Percentiles rank a stretch among this genome's conserved stretches.
phyloP scores from a whole-genome alignment of 2,329 filamentous ascomycete genomes.

The Neofusicoccum parvum region DNA sequence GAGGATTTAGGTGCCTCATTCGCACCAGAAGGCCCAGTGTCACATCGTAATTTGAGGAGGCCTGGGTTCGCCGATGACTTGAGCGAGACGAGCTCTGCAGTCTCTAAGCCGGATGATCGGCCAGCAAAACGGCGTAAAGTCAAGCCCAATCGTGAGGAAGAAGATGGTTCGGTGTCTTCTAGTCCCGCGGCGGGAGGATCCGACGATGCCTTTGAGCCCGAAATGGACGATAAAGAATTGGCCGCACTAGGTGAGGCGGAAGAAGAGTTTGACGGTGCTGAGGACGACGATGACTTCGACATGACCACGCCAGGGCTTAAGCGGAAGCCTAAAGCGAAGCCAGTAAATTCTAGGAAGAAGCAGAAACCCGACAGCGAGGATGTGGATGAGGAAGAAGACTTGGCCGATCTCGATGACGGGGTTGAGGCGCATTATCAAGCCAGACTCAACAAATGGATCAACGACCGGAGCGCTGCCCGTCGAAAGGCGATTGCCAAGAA shows the following conservation, averaged over 20 bases:
- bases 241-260: conserved; percentile 43
- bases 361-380: conserved; percentile 26
- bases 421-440: conserved; percentile 79
- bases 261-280: conserved; percentile 35
- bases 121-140: conserved; percentile 37
- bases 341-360: conserved; percentile 27
- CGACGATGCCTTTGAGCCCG: conserved; percentile 46
- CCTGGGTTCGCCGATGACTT: conserved; percentile 47
- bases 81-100: not conserved
- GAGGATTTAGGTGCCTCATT: conserved; percentile 39
- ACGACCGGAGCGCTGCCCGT: conserved; percentile 63
- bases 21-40: conserved; percentile 35
- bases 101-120: not conserved
- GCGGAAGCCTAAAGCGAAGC: conserved; percentile 38
- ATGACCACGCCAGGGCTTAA: conserved; percentile 43
- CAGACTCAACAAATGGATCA: conserved; percentile 75
- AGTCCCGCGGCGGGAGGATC: conserved; percentile 36
- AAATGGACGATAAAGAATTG: conserved; percentile 42
- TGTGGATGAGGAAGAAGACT: conserved; percentile 45
- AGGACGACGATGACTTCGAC: conserved; percentile 42
- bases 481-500: conserved; percentile 44
- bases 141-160: conserved; percentile 5
- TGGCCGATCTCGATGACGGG: conserved; percentile 79
- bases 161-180: conserved; percentile 24
- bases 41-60: conserved; percentile 52